phyloP scores from a whole-genome alignment of 2,329 filamentous ascomycete genomes.

The Dryadomyces sulphureus region DNA sequence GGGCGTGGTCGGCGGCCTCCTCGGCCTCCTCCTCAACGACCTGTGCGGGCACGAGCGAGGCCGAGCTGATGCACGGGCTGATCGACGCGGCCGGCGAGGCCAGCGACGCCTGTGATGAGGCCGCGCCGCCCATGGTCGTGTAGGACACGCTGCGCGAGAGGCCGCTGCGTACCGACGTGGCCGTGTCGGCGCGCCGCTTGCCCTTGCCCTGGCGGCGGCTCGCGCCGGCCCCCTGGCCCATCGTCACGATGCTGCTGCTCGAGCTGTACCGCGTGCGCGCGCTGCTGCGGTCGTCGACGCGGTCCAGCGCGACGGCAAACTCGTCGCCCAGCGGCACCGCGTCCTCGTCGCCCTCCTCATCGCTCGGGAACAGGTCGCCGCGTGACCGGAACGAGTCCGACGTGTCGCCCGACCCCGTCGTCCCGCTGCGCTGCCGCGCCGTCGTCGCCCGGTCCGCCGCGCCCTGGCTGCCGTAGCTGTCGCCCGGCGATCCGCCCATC shows the following conservation, averaged over 20 bases:
- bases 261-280: slow-evolving; percentile 42
- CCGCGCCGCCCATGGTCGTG: slow-evolving; percentile 39
- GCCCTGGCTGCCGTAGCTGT: neutral
- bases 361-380: slow-evolving; percentile 82
- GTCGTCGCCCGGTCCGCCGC: neutral
- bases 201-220: slow-evolving; percentile 35
- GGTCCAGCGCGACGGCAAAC: slow-evolving; percentile 69
- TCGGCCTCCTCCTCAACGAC: neutral
- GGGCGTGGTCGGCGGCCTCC: slow-evolving; percentile 16
- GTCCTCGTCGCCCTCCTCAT: slow-evolving; percentile 75
- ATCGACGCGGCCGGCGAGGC: slow-evolving; percentile 28
- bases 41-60: slow-evolving; percentile 5
- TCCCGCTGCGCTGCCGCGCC: slow-evolving; percentile 57
- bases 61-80: slow-evolving; percentile 8
- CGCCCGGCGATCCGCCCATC: neutral
- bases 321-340: slow-evolving; percentile 88
- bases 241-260: slow-evolving; percentile 24
- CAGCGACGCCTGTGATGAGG: slow-evolving; percentile 34
- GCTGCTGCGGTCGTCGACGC: slow-evolving; percentile 65
- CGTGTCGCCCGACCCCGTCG: slow-evolving; percentile 65
- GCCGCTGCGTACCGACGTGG: slow-evolving; percentile 11
- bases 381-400: slow-evolving; percentile 76
- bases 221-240: slow-evolving; percentile 34
- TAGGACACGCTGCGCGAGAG: slow-evolving; percentile 39
- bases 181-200: slow-evolving; percentile 11